Base-by-base conservation (phyloP, 179 eudicot species). In the Nepenthes alata region DNA sequence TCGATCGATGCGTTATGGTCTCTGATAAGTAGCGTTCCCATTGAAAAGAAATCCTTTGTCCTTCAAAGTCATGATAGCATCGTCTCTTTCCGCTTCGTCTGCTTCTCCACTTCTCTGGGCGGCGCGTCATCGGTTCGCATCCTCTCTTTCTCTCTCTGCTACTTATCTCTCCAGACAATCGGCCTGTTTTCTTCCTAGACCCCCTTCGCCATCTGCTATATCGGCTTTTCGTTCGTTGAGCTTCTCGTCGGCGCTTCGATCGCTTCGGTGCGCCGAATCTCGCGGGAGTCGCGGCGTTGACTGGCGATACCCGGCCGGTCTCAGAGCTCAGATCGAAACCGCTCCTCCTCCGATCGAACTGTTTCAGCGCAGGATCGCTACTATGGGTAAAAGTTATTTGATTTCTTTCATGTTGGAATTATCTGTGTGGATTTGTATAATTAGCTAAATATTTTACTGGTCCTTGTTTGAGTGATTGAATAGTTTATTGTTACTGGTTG, bases 361-460 rank as follows among this genome's bases (percentile, higher is more conserved):
- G 1, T 79, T 89, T 55, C 76, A 90, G 57, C 82, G 88, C 50
- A 85, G 65, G 53, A 68, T 85, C 78, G 81, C 97, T 63, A 77
- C 96, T 35, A 88, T 85, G 94, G 96, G 96, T 91, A 87, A 38
- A 13, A 2, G 41, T 34, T 53, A 12, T 37, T 47, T 55, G 7
- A 1, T 25, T n/a, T 11, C n/a, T 2, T 53, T 52, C 6, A 7
- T 57, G 6, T 47, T 63, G 47, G 11, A 2, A 14, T 37, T 6
- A 8, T 48, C 12, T 13, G 37, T 15, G 25, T 60, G 57, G 55
- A 3, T 37, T 54, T 13, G 4, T 35, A 25, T 68, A 55, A 13
- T 61, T 12, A 15, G 14, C 2, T 50, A 13, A 0, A 9, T 11
- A 55, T 65, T 68, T 14, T 35, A 1, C 13, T 35, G 25, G 14